Percentiles rank a stretch among this genome's conserved stretches.
Conservation (phyloP, 2,329 filamentous ascomycete genomes). For the Mycosphaerella sp. region DNA sequence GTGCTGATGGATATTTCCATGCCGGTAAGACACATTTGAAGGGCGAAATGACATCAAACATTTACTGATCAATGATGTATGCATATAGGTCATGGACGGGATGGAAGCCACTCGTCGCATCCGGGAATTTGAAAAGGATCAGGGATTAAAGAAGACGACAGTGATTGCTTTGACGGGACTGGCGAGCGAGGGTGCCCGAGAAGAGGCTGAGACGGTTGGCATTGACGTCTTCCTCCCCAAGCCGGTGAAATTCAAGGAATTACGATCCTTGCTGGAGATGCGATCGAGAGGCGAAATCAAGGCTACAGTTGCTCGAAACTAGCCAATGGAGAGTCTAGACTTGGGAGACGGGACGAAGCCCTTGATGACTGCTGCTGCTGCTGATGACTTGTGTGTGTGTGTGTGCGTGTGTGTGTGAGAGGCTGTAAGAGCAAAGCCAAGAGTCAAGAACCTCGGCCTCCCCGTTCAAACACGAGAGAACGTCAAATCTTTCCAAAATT, state of each 20-base stretch:
- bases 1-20: slow-evolving; percentile 46
- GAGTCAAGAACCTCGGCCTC: too few relatives aligned
- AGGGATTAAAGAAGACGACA: slow-evolving; percentile 11
- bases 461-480: too few relatives aligned
- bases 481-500: too few relatives aligned
- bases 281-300: neutral
- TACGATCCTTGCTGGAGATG: slow-evolving; percentile 20
- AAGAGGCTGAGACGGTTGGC: slow-evolving; percentile 25
- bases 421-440: too few relatives aligned
- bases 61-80: too few relatives aligned
- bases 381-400: too few relatives aligned
- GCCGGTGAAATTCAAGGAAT: slow-evolving; percentile 26
- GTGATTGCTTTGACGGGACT: slow-evolving; percentile 29
- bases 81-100: slow-evolving; percentile 29
- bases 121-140: slow-evolving; percentile 24
- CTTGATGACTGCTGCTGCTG: too few relatives aligned
- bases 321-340: too few relatives aligned
- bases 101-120: slow-evolving; percentile 29
- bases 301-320: slow-evolving; percentile 1
- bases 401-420: too few relatives aligned
- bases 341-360: too few relatives aligned
- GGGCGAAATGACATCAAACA: too few relatives aligned
- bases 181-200: slow-evolving; percentile 25
- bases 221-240: slow-evolving; percentile 32
- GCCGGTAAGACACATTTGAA: slow-evolving; percentile 17